Conservation (phyloP, 1,284 basidiomycete species). For the Abortiporus biennis region DNA sequence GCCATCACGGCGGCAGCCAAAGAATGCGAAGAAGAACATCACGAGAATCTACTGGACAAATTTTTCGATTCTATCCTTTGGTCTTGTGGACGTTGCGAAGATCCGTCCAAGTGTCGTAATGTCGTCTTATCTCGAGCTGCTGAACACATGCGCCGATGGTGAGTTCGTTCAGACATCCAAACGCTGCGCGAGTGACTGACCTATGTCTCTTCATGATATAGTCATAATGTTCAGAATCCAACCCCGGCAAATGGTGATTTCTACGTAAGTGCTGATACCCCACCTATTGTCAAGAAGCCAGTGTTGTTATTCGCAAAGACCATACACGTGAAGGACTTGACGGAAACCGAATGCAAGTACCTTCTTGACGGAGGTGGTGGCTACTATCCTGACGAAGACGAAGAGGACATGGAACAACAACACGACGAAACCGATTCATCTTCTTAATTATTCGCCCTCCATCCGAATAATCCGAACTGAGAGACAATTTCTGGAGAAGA, state of each 20-base stretch:
- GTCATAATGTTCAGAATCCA: slow-evolving; percentile 1
- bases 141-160: slow-evolving; percentile 3
- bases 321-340: neutral
- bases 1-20: neutral
- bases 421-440: too few species aligned
- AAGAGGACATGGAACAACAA: too few species aligned
- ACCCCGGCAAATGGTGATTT: neutral
- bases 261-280: slow-evolving; percentile 4
- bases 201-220: neutral
- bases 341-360: slow-evolving; percentile 1
- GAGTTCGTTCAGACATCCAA: neutral
- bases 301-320: slow-evolving; percentile 2
- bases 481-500: too few species aligned
- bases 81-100: slow-evolving; percentile 5
- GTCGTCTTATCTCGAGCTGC: neutral
- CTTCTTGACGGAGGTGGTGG: neutral
- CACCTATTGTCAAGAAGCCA: neutral
- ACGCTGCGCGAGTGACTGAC: neutral
- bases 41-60: neutral
- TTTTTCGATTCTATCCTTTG: neutral
- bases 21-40: neutral
- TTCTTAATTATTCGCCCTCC: too few species aligned
- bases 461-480: too few species aligned
- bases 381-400: too few species aligned
- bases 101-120: neutral